These are phyloP conservation scores for Fusarium sp. DNA, from an alignment of 2,329 filamentous ascomycete species.

Conservation along the genomic window DNA sequence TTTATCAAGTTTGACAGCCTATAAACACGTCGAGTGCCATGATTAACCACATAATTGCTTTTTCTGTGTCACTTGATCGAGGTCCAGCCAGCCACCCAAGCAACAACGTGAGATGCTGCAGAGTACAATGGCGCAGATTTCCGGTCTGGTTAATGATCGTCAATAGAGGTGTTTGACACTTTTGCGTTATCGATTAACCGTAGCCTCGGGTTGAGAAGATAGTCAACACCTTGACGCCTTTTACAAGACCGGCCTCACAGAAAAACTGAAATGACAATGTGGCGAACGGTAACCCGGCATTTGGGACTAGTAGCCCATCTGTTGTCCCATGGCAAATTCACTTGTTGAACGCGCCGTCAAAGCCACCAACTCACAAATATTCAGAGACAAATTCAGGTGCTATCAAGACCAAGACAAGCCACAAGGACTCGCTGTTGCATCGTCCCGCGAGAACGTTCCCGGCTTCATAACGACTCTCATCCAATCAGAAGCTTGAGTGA, in stretches of 20 bases:
- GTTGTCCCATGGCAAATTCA: background rate
- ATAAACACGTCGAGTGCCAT: slow-evolving; percentile 1
- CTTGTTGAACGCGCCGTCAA: slow-evolving; percentile 12
- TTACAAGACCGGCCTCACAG: slow-evolving; percentile 2
- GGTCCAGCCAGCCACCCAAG: slow-evolving; percentile 10
- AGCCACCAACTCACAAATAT: slow-evolving; percentile 6
- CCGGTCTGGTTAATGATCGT: slow-evolving; percentile 19
- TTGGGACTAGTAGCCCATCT: background rate
- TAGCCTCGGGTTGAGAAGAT: background rate
- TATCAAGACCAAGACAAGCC: slow-evolving; percentile 25
- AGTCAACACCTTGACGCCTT: slow-evolving; percentile 15
- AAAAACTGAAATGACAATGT: slow-evolving; percentile 16
- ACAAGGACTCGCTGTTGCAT: slow-evolving; percentile 28
- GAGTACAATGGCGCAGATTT: slow-evolving; percentile 2
- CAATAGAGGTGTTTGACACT: slow-evolving; percentile 19
- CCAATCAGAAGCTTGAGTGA: slow-evolving; percentile 2
- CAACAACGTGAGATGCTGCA: slow-evolving; percentile 13
- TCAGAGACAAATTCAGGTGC: slow-evolving; percentile 1
- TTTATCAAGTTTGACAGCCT: background rate
- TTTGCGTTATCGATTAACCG: slow-evolving; percentile 10
- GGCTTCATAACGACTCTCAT: background rate
- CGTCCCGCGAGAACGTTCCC: slow-evolving; percentile 1
- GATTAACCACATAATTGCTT: slow-evolving; percentile 5
- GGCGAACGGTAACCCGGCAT: slow-evolving; percentile 11
- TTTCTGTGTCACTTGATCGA: slow-evolving; percentile 19